Evolutionary conservation across 306 rosid species (phyloP).

Genomic region (Dalbergia cochinchinensis): DNA sequence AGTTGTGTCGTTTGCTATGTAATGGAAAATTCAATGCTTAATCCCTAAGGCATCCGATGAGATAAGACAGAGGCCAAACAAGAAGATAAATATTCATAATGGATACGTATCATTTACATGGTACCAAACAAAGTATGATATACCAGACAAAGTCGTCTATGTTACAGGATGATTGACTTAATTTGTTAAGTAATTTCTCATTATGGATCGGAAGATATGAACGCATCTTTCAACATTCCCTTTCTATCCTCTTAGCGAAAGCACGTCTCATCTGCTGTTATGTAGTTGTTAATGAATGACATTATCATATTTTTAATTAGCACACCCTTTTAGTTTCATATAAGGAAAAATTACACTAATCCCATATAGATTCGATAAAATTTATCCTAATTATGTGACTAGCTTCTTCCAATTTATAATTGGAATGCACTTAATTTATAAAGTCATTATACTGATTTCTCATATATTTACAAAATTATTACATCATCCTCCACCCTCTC

Average conservation of each 20-base stretch:
- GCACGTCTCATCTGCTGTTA: not conserved
- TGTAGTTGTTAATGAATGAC: too few relatives aligned
- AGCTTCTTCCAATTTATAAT: too few relatives aligned
- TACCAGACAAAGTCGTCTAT: conserved; percentile 36
- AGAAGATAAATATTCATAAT: not conserved
- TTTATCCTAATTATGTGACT: too few relatives aligned
- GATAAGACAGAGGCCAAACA: conserved; percentile 4
- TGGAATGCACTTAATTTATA: too few relatives aligned
- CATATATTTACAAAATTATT: too few relatives aligned
- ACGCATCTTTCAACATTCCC: not conserved
- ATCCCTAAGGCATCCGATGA: conserved; percentile 34
- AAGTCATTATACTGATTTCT: too few relatives aligned
- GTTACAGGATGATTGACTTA: not conserved
- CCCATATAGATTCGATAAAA: too few relatives aligned
- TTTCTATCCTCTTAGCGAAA: not conserved
- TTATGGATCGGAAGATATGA: not conserved
- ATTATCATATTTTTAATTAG: too few relatives aligned
- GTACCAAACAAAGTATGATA: conserved; percentile 40
- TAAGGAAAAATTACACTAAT: too few relatives aligned
- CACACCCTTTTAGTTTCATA: too few relatives aligned
- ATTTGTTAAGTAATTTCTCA: not conserved
- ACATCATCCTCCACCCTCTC: too few relatives aligned
- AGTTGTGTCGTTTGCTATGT: not conserved
- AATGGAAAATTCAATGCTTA: conserved; percentile 20
- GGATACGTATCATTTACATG: conserved; percentile 16